phyloP scores from a whole-genome alignment of 2,329 filamentous ascomycete genomes.

The Colletotrichum sp. region DNA sequence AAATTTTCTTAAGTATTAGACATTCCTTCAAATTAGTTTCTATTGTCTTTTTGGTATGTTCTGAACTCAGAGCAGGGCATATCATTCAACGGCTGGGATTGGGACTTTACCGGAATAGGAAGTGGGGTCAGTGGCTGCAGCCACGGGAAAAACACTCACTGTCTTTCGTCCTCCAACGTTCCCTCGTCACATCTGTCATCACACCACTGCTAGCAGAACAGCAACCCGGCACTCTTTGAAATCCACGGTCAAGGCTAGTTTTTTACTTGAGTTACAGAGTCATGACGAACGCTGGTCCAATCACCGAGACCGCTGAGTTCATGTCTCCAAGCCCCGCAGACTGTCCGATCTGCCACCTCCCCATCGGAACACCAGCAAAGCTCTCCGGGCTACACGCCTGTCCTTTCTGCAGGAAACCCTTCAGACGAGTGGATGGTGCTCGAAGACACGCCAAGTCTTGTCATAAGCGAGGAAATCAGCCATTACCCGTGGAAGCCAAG shows the following conservation, averaged over 20 bases:
- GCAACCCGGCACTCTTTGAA: background rate
- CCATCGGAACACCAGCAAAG: background rate
- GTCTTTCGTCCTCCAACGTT: background rate
- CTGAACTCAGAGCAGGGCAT: background rate
- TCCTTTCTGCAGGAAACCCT: background rate
- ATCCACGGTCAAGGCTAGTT: accelerated
- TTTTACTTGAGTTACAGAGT: background rate
- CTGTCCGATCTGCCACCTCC: background rate
- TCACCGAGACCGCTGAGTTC: background rate
- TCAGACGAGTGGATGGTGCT: background rate
- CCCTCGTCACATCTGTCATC: background rate
- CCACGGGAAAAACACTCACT: background rate
- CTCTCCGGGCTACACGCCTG: background rate
- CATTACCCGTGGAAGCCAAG: accelerated
- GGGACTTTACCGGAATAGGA: background rate
- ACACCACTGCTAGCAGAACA: background rate
- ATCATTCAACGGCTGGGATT: background rate
- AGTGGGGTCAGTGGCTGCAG: background rate
- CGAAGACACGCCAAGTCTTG: background rate
- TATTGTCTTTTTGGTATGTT: background rate
- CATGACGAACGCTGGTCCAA: background rate
- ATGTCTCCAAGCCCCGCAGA: background rate
- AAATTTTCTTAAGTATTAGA: accelerated
- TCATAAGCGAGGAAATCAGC: background rate
- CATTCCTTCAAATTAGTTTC: background rate